Percentiles rank a stretch among this genome's conserved stretches.
Conservation (phyloP, 306 rosid genomes). For the Carpinus fangiana region DNA sequence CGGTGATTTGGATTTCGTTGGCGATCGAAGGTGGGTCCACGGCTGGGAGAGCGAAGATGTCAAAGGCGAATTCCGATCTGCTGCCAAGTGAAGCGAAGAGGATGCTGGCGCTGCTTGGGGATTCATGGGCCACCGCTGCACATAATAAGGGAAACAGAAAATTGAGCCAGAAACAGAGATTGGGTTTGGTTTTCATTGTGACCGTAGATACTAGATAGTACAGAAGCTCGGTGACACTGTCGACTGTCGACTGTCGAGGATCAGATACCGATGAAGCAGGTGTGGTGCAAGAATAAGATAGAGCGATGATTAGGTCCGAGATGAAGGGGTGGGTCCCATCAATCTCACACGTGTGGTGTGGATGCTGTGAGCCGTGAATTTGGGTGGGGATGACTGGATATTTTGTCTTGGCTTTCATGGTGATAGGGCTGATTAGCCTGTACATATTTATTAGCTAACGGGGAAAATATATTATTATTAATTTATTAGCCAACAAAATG, state of each 20-base stretch:
- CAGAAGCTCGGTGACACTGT: too few relatives aligned
- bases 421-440: too few relatives aligned
- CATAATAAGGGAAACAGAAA: background rate
- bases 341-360: background rate
- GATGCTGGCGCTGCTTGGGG: slow-evolving; percentile 37
- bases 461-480: too few relatives aligned
- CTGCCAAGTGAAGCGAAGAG: slow-evolving; percentile 80
- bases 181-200: slow-evolving; percentile 29
- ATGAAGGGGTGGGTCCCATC: background rate
- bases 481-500: too few relatives aligned
- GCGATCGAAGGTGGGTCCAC: slow-evolving; percentile 1
- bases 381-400: too few relatives aligned
- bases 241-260: background rate
- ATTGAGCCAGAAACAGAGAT: slow-evolving; percentile 11
- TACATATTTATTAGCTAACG: too few relatives aligned
- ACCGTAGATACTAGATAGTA: background rate
- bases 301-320: background rate
- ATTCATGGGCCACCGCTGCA: slow-evolving; percentile 24
- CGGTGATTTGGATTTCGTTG: slow-evolving; percentile 61
- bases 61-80: slow-evolving; percentile 55
- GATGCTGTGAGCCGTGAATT: background rate
- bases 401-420: background rate
- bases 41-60: slow-evolving; percentile 60
- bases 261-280: background rate
- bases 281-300: background rate